A percentile compares a stretch with the other conserved stretches of the same genome.
Conservation (phyloP, 805 yeast species). For the Wickerhamomyces canadensis region DNA sequence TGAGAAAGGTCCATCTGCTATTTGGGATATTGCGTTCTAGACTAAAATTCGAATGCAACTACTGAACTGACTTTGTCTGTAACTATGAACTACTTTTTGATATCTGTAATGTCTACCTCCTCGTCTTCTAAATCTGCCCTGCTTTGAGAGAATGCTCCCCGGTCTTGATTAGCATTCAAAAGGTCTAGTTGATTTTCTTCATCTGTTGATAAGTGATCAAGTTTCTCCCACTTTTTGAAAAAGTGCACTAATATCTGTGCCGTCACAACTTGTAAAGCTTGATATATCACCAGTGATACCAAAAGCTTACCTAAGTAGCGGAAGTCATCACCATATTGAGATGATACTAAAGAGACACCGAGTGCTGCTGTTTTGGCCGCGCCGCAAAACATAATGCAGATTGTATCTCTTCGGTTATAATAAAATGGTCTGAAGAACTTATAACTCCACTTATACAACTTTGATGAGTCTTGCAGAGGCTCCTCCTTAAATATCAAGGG, state of each 20-base stretch:
- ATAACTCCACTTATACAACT: conserved; percentile 36
- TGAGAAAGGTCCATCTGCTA: conserved; percentile 73
- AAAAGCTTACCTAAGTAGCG: conserved; percentile 62
- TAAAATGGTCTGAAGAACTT: conserved; percentile 53
- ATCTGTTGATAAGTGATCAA: conserved; percentile 16
- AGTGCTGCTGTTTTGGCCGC: conserved; percentile 93
- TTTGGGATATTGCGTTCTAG: conserved; percentile 59
- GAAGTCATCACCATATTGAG: conserved; percentile 67
- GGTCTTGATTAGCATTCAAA: no score
- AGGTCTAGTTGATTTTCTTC: conserved; percentile 17
- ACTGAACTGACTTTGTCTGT: no score
- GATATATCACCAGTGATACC: conserved; percentile 81
- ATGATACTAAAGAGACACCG: conserved; percentile 77
- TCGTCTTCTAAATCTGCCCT: no score
- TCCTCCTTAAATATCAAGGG: conserved; percentile 35
- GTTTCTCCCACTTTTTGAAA: conserved; percentile 59
- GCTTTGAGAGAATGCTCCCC: no score
- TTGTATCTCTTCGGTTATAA: conserved; percentile 65
- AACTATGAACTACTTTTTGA: no score
- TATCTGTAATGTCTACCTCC: no score
- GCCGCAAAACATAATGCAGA: conserved; percentile 79
- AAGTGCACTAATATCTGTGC: conserved; percentile 67
- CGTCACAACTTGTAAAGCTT: conserved; percentile 78
- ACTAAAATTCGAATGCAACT: no score
- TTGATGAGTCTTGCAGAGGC: conserved; percentile 44